Conservation (phyloP, 2,329 filamentous ascomycete species). For the Chaetoscypha palmicola region DNA sequence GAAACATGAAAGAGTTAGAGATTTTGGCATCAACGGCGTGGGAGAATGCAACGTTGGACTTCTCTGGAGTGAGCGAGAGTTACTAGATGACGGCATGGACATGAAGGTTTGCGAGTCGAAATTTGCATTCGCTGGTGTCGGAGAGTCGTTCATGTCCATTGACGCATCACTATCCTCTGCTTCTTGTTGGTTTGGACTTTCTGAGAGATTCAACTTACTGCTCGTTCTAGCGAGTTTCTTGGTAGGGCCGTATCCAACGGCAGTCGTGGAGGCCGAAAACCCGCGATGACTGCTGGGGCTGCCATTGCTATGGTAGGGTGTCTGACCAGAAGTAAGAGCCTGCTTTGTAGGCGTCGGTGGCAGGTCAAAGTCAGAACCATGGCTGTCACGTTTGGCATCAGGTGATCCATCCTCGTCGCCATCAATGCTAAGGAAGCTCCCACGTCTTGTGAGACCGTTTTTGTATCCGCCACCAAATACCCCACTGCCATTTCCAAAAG, state of each 20-base stretch:
- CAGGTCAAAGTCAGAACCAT: constrained; percentile 61
- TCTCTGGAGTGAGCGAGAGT: constrained; percentile 31
- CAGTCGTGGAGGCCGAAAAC: constrained; percentile 22
- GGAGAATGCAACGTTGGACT: constrained; percentile 24
- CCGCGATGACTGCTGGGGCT: constrained; percentile 28
- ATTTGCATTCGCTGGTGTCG: constrained; percentile 31
- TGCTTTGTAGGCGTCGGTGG: constrained; percentile 94
- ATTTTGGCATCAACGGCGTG: constrained; percentile 22
- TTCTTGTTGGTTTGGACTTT: constrained; percentile 22
- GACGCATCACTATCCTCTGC: constrained; percentile 27
- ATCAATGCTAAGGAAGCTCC: constrained; percentile 75
- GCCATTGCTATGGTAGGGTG: constrained; percentile 19
- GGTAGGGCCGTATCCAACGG: constrained; percentile 21
- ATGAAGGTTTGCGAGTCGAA: constrained; percentile 28
- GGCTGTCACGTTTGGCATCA: constrained; percentile 56
- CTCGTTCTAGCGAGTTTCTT: constrained; percentile 28
- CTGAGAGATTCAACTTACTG: constrained; percentile 32
- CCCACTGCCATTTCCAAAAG: constrained; percentile 47
- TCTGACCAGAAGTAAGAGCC: constrained; percentile 32
- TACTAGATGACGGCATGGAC: constrained; percentile 36
- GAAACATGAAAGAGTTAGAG: constrained; percentile 28
- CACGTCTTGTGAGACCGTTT: constrained; percentile 38
- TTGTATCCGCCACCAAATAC: constrained; percentile 56
- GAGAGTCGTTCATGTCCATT: constrained; percentile 28
- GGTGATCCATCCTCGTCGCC: constrained; percentile 45